Evolutionary conservation across 2,329 filamentous ascomycete genomes (phyloP).

Genomic region (Tolypocladium pustulatum): DNA sequence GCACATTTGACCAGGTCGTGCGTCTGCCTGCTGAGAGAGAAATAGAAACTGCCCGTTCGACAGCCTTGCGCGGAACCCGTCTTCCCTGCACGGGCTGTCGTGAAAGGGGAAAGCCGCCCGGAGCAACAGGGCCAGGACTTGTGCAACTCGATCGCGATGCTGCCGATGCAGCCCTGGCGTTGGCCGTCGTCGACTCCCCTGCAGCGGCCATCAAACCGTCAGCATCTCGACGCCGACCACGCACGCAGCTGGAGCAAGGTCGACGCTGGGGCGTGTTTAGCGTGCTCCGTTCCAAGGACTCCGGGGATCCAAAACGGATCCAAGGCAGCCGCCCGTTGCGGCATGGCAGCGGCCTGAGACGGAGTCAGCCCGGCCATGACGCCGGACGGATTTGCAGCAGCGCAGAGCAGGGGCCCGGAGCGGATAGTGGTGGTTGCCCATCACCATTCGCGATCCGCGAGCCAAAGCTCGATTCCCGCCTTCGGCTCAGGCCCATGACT

Average conservation of each 20-base stretch:
- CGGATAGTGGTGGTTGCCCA: background rate
- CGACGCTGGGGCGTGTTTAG: background rate
- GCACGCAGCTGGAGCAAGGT: background rate
- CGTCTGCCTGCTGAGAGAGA: background rate
- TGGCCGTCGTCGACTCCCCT: background rate
- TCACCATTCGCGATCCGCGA: constrained; percentile 11
- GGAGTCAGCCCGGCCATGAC: background rate
- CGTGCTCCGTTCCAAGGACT: background rate
- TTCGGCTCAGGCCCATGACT: constrained; percentile 6
- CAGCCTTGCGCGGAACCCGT: background rate
- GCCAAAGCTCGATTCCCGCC: constrained; percentile 19
- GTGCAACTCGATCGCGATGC: background rate
- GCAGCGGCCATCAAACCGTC: background rate
- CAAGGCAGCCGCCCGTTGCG: background rate
- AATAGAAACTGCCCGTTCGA: too few relatives aligned
- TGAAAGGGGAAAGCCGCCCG: background rate
- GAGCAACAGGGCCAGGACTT: background rate
- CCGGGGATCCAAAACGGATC: background rate
- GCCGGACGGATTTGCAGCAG: background rate
- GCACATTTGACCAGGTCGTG: background rate
- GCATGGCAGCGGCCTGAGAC: background rate
- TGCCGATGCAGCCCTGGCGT: background rate
- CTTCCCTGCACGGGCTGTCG: background rate
- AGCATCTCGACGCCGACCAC: background rate
- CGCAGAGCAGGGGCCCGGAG: background rate